These are phyloP conservation scores for Fusarium drepaniforme DNA, from an alignment of 2,329 filamentous ascomycete species.

Conservation along the genomic window DNA sequence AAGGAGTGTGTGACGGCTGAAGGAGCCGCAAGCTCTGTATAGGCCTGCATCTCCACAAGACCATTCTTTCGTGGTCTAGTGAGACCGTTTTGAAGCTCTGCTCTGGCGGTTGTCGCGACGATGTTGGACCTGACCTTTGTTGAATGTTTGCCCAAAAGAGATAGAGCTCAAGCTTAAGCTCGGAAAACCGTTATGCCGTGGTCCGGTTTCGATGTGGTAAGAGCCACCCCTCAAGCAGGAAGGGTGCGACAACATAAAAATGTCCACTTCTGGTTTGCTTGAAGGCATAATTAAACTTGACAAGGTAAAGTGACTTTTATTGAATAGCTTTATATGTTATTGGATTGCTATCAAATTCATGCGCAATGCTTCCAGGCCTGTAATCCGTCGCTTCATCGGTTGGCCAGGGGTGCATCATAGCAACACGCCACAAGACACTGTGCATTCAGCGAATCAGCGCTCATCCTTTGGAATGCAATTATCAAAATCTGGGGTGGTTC, in stretches of 20 bases:
- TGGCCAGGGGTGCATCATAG: not conserved
- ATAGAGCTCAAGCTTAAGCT: constrained; percentile 29
- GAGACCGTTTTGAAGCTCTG: constrained; percentile 33
- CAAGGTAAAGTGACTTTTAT: not conserved
- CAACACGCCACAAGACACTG: not conserved
- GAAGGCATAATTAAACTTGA: not conserved
- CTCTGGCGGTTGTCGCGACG: constrained; percentile 11
- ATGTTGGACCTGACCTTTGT: constrained; percentile 27
- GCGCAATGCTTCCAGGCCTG: not conserved
- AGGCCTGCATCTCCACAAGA: constrained; percentile 85
- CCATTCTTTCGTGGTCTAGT: constrained; percentile 48
- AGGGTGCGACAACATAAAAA: not conserved
- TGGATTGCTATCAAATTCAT: not conserved
- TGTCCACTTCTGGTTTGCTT: not conserved
- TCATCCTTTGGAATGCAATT: not conserved
- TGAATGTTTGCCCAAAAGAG: constrained; percentile 36
- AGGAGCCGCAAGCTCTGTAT: constrained; percentile 93
- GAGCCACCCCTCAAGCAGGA: not conserved
- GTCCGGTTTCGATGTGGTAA: constrained; percentile 1
- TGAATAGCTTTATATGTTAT: not conserved
- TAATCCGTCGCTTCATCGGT: not conserved
- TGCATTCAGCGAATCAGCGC: not conserved
- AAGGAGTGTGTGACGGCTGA: constrained; percentile 94
- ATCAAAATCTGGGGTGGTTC: constrained; percentile 11
- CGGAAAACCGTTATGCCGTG: constrained; percentile 30